Percentiles rank a stretch among this genome's conserved stretches.
These are phyloP conservation scores for Cladorrhinum samala DNA, from an alignment of 495 filamentous ascomycete species.

Conservation along the genomic window DNA sequence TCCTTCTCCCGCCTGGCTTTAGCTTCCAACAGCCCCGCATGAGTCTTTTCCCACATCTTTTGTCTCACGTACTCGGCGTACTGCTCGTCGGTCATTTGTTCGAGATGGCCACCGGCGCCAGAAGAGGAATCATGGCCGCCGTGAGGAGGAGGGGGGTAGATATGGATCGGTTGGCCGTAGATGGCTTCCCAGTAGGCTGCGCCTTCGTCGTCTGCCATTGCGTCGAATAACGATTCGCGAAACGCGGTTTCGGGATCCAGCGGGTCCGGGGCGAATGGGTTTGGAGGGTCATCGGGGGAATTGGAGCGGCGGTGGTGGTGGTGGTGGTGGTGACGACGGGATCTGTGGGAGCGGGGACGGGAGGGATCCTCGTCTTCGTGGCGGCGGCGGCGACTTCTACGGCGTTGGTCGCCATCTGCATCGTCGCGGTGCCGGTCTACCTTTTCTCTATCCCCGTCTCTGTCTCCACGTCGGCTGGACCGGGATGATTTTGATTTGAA, in stretches of 20 bases:
- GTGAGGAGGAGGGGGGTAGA: slow-evolving; percentile 27
- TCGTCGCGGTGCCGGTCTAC: not conserved
- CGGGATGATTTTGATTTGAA: slow-evolving; percentile 45
- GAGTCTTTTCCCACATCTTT: slow-evolving; percentile 90
- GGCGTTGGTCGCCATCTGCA: slow-evolving; percentile 6
- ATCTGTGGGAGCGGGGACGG: not conserved
- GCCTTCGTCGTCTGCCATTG: slow-evolving; percentile 97
- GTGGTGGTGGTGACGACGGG: slow-evolving; percentile 11
- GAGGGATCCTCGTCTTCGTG: slow-evolving; percentile 9
- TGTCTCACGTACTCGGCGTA: slow-evolving; percentile 77
- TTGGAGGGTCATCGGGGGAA: slow-evolving; percentile 14
- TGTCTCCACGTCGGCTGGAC: not conserved
- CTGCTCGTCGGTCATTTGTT: slow-evolving; percentile 85
- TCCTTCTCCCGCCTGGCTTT: slow-evolving; percentile 39
- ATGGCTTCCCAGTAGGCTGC: slow-evolving; percentile 91
- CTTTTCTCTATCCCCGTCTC: not conserved
- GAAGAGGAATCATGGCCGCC: slow-evolving; percentile 17
- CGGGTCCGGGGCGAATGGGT: slow-evolving; percentile 48
- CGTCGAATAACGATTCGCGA: slow-evolving; percentile 94
- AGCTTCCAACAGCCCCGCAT: slow-evolving; percentile 56
- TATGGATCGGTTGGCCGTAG: slow-evolving; percentile 81
- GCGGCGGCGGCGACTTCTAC: slow-evolving; percentile 27
- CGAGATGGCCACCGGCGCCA: slow-evolving; percentile 52
- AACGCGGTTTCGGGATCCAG: slow-evolving; percentile 68
- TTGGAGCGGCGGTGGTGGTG: slow-evolving; percentile 24